These are phyloP conservation scores for Blastomyces percursus DNA, from an alignment of 2,329 filamentous ascomycete genomes.

Conservation along the genomic window DNA sequence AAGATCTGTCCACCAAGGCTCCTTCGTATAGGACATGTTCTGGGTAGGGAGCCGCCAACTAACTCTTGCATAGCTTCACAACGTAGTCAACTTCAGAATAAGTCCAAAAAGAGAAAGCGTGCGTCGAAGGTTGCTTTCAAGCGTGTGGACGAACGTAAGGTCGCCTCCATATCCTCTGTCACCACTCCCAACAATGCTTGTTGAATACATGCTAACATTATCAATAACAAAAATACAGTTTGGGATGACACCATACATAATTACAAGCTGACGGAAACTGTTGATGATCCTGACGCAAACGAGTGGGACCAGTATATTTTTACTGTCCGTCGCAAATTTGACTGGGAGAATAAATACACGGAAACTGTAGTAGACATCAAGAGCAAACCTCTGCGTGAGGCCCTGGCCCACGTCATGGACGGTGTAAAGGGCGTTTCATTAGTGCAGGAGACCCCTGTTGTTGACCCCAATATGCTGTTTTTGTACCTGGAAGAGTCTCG, in stretches of 20 bases:
- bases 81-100: conserved; percentile 21
- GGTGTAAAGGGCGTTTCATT: conserved; percentile 67
- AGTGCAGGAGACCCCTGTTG: conserved; percentile 64
- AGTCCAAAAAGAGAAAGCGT: conserved; percentile 34
- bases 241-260: conserved; percentile 50
- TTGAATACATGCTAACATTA: conserved; percentile 7
- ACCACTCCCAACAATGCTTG: conserved; percentile 20
- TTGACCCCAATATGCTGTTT: conserved; percentile 62
- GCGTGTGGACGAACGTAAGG: conserved; percentile 50
- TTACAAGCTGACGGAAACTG: conserved; percentile 57
- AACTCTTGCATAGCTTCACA: conserved; percentile 3
- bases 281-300: conserved; percentile 49
- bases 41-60: neutral
- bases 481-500: conserved; percentile 71
- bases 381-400: conserved; percentile 64
- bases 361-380: conserved; percentile 72
- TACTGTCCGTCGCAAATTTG: conserved; percentile 70
- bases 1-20: neutral
- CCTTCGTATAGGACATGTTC: neutral
- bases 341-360: conserved; percentile 71
- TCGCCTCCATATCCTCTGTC: neutral
- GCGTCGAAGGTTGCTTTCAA: conserved; percentile 55
- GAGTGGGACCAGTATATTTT: conserved; percentile 74
- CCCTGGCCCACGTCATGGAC: conserved; percentile 59
- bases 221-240: conserved; percentile 21